A percentile compares a stretch with the other conserved stretches of the same genome.
These are phyloP conservation scores for Trametes polyzona DNA, from an alignment of 1,284 basidiomycete genomes.

Conservation along the genomic window DNA sequence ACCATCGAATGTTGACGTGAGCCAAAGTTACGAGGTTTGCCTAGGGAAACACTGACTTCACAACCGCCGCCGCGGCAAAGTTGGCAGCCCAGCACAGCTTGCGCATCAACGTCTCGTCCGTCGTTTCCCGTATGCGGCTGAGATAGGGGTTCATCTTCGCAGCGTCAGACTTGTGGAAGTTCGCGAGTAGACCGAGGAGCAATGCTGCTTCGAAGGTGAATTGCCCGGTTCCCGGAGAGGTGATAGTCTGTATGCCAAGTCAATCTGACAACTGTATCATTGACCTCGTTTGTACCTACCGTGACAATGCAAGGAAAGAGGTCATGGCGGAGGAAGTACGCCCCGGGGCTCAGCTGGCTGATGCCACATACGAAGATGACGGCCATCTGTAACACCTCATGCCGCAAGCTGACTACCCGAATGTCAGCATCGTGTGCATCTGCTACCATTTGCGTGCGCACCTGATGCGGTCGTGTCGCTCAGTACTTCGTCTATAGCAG, in stretches of 20 bases:
- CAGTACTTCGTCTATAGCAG: constrained; percentile 48
- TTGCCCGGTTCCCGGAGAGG: constrained; percentile 52
- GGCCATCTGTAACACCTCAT: constrained; percentile 57
- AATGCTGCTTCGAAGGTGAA: constrained; percentile 62
- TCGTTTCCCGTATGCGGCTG: constrained; percentile 49
- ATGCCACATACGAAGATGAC: constrained; percentile 60
- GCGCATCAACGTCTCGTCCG: constrained; percentile 53
- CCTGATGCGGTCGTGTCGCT: constrained; percentile 49
- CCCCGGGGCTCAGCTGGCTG: constrained; percentile 65
- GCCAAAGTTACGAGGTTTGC: not conserved
- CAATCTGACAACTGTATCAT: not conserved
- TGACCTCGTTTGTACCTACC: constrained; percentile 40
- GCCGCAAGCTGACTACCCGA: constrained; percentile 52
- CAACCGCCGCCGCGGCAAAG: constrained; percentile 51
- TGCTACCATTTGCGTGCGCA: constrained; percentile 28
- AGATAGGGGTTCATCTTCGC: constrained; percentile 68
- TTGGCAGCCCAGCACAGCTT: constrained; percentile 60
- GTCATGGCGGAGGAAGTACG: constrained; percentile 65
- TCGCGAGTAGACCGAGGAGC: constrained; percentile 59
- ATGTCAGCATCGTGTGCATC: too few relatives aligned
- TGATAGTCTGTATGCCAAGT: constrained; percentile 48
- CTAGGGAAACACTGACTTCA: constrained; percentile 45
- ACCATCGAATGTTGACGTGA: not conserved
- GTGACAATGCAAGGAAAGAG: constrained; percentile 56
- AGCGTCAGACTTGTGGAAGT: constrained; percentile 71